Percentiles rank a stretch among this genome's conserved stretches.
Evolutionary conservation across 2,329 filamentous ascomycete species (phyloP).

Genomic region (Pyricularia grisea): DNA sequence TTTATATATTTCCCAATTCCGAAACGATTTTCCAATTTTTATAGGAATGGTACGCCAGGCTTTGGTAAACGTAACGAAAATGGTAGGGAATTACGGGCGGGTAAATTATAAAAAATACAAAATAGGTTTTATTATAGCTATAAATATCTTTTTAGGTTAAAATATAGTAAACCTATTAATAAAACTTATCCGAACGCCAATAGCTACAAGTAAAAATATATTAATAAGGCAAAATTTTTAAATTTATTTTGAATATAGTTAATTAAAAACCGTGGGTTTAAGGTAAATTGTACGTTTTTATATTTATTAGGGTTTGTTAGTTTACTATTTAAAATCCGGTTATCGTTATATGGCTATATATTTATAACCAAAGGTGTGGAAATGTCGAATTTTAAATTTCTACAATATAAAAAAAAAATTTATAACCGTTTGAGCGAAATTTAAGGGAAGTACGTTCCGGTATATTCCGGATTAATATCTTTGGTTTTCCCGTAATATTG

Average conservation of each 20-base stretch:
- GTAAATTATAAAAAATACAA: neutral
- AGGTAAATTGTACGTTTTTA: conserved; percentile 20
- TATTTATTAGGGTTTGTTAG: conserved; percentile 19
- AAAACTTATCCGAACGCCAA: neutral
- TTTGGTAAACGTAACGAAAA: neutral
- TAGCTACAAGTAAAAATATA: conserved; percentile 16
- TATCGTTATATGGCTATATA: conserved; percentile 25
- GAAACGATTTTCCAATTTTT: neutral
- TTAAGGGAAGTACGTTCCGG: conserved; percentile 8
- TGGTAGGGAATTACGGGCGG: neutral
- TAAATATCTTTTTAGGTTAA: neutral
- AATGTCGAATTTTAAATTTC: conserved; percentile 11
- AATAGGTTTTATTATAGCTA: neutral
- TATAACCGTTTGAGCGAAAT: conserved; percentile 6
- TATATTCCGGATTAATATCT: conserved; percentile 8
- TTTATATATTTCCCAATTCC: neutral
- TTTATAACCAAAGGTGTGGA: conserved; percentile 30
- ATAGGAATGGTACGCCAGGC: neutral
- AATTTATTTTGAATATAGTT: conserved; percentile 10
- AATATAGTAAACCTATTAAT: neutral
- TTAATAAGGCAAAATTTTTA: conserved; percentile 17
- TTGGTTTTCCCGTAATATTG: conserved; percentile 7
- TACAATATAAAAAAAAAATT: conserved; percentile 8
- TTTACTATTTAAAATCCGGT: conserved; percentile 25
- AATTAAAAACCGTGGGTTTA: conserved; percentile 11